phyloP scores from a whole-genome alignment of 208 protist species.

The Lotmaria passim region DNA sequence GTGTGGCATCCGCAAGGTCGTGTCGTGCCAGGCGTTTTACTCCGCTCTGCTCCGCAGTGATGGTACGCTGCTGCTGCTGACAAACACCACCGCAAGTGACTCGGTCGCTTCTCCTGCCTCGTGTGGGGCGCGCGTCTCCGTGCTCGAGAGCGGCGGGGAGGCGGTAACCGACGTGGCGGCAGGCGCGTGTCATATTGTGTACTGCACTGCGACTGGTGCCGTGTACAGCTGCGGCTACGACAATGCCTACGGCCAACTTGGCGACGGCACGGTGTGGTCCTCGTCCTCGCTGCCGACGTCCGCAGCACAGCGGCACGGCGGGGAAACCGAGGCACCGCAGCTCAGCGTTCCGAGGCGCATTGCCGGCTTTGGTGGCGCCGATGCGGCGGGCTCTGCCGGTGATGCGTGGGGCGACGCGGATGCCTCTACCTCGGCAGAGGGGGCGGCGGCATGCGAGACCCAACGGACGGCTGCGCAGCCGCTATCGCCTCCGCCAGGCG shows the following conservation, averaged over 20 bases:
- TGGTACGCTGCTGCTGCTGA: constrained; percentile 29
- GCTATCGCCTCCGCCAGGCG: not conserved
- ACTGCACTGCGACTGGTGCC: constrained; percentile 71
- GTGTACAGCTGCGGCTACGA: constrained; percentile 80
- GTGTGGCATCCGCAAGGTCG: constrained; percentile 23
- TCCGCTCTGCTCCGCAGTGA: constrained; percentile 35
- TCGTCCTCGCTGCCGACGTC: not conserved
- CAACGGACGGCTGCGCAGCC: not conserved
- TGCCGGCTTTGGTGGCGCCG: constrained; percentile 39
- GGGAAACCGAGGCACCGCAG: constrained; percentile 14
- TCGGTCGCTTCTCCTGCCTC: not conserved
- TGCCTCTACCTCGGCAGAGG: not conserved
- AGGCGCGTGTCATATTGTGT: constrained; percentile 79
- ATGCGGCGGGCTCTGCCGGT: not conserved
- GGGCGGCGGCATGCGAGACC: not conserved
- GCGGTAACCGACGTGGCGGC: constrained; percentile 74
- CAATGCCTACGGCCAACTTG: constrained; percentile 85
- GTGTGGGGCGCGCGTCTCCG: constrained; percentile 33
- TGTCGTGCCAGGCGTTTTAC: constrained; percentile 28
- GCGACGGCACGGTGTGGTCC: constrained; percentile 80
- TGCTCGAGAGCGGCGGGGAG: constrained; percentile 39
- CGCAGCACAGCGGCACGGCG: not conserved
- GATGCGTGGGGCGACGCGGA: not conserved
- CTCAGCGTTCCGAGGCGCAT: constrained; percentile 46
- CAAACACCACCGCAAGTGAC: not conserved